Conservation (phyloP, 2,329 filamentous ascomycete genomes). For the Zymoseptoria brevis region DNA sequence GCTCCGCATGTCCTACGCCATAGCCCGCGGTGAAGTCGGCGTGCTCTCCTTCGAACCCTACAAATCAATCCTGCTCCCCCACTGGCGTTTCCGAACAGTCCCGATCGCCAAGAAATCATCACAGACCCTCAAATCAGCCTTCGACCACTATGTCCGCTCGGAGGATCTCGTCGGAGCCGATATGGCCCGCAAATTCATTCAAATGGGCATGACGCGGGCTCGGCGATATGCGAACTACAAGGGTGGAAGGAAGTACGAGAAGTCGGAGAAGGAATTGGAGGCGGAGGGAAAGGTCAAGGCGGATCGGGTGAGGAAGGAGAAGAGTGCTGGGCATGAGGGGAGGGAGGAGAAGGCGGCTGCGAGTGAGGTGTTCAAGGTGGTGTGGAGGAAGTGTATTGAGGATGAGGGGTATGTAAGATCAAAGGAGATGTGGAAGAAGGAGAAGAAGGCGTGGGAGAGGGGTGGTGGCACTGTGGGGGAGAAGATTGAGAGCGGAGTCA, state of each 20-base stretch:
- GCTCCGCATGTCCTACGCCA: conserved; percentile 46
- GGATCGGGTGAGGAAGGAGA: conserved; percentile 32
- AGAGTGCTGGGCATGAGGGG: conserved; percentile 39
- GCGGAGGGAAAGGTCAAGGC: conserved; percentile 12
- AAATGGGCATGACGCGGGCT: conserved; percentile 58
- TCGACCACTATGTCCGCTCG: conserved; percentile 44
- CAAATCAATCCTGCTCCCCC: conserved; percentile 51
- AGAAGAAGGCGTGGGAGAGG: conserved; percentile 39
- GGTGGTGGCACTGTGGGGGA: conserved; percentile 6
- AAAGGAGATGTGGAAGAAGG: conserved; percentile 42
- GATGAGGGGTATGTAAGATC: conserved; percentile 38
- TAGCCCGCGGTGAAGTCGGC: conserved; percentile 53
- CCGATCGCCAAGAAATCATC: conserved; percentile 47
- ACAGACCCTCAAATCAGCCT: conserved; percentile 41
- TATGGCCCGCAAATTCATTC: conserved; percentile 56
- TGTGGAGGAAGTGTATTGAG: conserved; percentile 42
- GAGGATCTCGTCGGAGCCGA: conserved; percentile 58
- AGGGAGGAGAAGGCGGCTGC: conserved; percentile 45
- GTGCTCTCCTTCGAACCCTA: conserved; percentile 58
- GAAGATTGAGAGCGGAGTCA: neutral
- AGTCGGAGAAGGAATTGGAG: conserved; percentile 27
- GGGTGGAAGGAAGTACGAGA: conserved; percentile 49
- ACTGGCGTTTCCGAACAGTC: conserved; percentile 52
- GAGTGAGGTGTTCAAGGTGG: conserved; percentile 42
- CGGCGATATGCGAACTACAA: conserved; percentile 26